phyloP scores from a whole-genome alignment of 768 basidiomycete species.

The Serendipita sp. region DNA sequence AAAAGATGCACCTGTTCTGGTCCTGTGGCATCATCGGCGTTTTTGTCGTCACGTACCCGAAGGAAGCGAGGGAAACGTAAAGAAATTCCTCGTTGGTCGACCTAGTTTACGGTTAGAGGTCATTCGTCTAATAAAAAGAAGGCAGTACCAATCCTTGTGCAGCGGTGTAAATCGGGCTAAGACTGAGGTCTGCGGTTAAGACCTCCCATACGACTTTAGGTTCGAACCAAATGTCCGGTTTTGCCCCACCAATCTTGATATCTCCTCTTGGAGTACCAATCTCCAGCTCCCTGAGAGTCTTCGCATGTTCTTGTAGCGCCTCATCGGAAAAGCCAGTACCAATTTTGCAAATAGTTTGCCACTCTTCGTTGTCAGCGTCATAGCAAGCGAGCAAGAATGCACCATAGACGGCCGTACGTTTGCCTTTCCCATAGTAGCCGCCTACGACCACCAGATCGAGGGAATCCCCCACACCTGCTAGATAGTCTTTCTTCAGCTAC shows the following conservation, averaged over 20 bases:
- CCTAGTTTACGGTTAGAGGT: constrained; percentile 25
- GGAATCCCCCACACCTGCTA: constrained; percentile 91
- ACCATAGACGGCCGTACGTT: constrained; percentile 92
- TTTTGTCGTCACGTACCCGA: constrained; percentile 83
- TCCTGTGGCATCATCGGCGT: constrained; percentile 78
- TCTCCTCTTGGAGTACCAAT: constrained; percentile 55
- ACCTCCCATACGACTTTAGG: constrained; percentile 98
- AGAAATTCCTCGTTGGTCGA: constrained; percentile 83
- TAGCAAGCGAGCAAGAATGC: constrained; percentile 97
- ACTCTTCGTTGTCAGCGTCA: constrained; percentile 85
- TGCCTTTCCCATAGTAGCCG: constrained; percentile 93
- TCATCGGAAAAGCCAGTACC: constrained; percentile 98
- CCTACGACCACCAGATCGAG: constrained; percentile 96
- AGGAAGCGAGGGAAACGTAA: constrained; percentile 93
- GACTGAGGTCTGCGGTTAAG: constrained; percentile 85
- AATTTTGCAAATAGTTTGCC: constrained; percentile 96
- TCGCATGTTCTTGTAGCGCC: constrained; percentile 59
- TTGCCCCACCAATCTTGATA: constrained; percentile 78
- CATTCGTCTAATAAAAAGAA: neutral
- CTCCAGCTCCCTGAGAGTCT: constrained; percentile 68
- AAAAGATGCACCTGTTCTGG: constrained; percentile 59
- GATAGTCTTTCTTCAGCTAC: constrained; percentile 96
- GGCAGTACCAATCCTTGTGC: constrained; percentile 62
- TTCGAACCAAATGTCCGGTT: constrained; percentile 97
- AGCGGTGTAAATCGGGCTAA: constrained; percentile 94